Conservation (phyloP, 345 rosid genomes). For the Eucalyptus marginata region DNA sequence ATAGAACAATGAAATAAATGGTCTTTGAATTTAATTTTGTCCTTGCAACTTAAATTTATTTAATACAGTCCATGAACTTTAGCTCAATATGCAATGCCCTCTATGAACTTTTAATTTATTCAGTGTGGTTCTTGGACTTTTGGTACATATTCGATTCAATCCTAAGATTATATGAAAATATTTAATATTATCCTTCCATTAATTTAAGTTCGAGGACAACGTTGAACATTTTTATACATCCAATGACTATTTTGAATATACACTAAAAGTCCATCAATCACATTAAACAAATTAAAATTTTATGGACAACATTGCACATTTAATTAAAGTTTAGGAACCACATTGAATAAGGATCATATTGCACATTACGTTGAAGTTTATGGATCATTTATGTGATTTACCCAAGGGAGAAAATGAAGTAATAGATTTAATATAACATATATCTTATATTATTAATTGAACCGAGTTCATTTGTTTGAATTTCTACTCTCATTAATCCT, state of each 20-base stretch:
- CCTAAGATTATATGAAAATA: neutral
- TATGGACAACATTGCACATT: neutral
- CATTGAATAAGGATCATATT: neutral
- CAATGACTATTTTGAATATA: neutral
- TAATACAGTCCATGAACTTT: rapidly evolving
- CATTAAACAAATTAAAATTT: neutral
- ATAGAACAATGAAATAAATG: neutral
- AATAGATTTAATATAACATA: too few relatives aligned
- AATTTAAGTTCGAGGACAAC: neutral
- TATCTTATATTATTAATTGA: neutral
- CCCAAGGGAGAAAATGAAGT: neutral
- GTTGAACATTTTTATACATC: neutral
- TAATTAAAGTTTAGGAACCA: neutral
- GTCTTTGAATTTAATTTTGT: too few relatives aligned
- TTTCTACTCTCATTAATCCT: neutral
- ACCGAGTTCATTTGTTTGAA: neutral
- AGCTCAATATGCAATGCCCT: rapidly evolving
- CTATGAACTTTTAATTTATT: too few relatives aligned
- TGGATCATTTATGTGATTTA: neutral
- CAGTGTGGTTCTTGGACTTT: too few relatives aligned
- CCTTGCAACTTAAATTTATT: too few relatives aligned
- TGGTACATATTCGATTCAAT: too few relatives aligned
- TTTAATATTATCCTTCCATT: too few relatives aligned
- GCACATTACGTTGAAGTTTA: neutral
- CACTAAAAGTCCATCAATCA: too few relatives aligned